Evolutionary conservation across 305 asterid species (phyloP), one percentile per base, ranked within the genome.

Genomic region (Plantago lanceolata): DNA sequence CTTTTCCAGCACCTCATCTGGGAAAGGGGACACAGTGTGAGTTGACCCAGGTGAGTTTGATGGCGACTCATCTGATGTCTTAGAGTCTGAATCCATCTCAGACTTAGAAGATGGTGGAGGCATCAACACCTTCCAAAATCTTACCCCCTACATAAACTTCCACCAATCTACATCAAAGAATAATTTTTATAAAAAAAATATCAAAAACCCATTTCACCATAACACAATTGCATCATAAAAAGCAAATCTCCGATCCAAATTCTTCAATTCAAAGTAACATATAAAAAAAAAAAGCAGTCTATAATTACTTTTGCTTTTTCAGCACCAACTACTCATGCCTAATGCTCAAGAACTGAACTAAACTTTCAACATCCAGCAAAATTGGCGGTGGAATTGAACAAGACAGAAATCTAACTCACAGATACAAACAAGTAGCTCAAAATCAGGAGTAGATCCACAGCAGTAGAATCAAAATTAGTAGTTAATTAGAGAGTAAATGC

Each of bases 1-100:
- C 52, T 78, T 81, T 56, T 85, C 97, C 76, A 90, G 60, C 49
- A 79, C 89, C 62, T 90, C 97, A 74, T 87, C 96, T 5, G 97
- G 97, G 74, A 89, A 89, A 31, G 78, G 72, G 5, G 81, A 67
- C 14, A 35, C 44, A 6, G 44, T 35, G 44, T 67, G 76, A 75
- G 73, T 63, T 43, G 72, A 59, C 64, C 71, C 86, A 28, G 62
- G 55, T 14, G 78, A 74, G 71, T 70, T 78, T 56, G 61, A 68
- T 31, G 74, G 79, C 0, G 71, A 68, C 19, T 66, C 74, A 63
- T 73, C 79, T 17, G 73, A 33, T 52, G 73, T 73, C 40, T 71
- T 78, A 21, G 68, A 64, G 66, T 65, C 64, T n/a, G 69, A 69
- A 73, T 78, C 78, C 80, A 78, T 80, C 68, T 58, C 64, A 66